These are phyloP conservation scores for Diphasiastrum complanatum DNA, from an alignment of 83 land plant species.

Conservation along the genomic window DNA sequence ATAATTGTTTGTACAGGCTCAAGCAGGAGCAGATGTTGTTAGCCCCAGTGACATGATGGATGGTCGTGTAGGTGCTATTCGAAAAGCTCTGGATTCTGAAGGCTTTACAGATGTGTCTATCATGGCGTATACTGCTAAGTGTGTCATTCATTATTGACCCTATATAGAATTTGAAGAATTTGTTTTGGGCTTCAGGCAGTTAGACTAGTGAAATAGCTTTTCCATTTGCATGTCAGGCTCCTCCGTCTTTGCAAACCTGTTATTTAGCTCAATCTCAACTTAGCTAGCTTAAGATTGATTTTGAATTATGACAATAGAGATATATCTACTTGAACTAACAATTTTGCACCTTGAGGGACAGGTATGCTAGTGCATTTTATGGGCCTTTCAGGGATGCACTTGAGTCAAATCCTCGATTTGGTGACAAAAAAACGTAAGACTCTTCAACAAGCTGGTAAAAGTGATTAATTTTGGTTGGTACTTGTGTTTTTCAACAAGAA, in stretches of 20 bases:
- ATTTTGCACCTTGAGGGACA: constrained; percentile 15
- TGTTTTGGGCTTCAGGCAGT: background rate
- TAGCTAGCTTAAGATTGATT: too few relatives aligned
- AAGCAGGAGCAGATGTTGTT: constrained; percentile 98
- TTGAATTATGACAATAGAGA: too few relatives aligned
- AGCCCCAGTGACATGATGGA: constrained; percentile 99
- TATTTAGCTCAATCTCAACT: too few relatives aligned
- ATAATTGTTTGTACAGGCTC: constrained; percentile 47
- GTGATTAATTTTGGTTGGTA: background rate
- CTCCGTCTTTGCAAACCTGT: too few relatives aligned
- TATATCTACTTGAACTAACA: background rate
- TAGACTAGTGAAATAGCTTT: background rate
- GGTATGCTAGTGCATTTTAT: constrained; percentile 92
- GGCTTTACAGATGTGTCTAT: constrained; percentile 88
- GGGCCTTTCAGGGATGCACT: constrained; percentile 90
- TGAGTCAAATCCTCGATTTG: constrained; percentile 95
- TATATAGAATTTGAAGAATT: background rate
- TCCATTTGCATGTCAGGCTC: too few relatives aligned
- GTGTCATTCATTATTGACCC: constrained; percentile 11
- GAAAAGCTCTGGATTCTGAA: constrained; percentile 78
- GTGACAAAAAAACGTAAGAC: constrained; percentile 94
- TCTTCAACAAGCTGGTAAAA: background rate
- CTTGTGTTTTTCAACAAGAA: background rate
- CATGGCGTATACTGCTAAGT: constrained; percentile 98
- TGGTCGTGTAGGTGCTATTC: constrained; percentile 95